Conservation (phyloP, 176 grass and related monocot genomes). For the Neostapfia colusana region DNA sequence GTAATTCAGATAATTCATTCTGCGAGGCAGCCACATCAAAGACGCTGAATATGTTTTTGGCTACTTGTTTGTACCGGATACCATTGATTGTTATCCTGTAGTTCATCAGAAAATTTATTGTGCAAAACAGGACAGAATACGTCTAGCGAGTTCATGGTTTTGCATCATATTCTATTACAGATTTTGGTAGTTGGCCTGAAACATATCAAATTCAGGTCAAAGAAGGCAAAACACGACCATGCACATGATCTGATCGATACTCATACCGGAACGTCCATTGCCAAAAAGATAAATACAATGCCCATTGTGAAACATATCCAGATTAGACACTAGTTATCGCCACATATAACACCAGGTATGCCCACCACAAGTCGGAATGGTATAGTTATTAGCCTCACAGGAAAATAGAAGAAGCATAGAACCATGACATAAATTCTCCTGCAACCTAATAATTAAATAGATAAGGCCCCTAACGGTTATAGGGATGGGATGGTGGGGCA, state of each 20-base stretch:
- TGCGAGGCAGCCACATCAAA: neutral
- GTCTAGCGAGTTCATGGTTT: too few species aligned
- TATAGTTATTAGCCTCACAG: neutral
- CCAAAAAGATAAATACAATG: neutral
- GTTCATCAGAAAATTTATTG: too few species aligned
- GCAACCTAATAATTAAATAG: neutral
- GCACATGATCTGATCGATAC: neutral
- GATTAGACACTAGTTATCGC: neutral
- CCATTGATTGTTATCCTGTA: too few species aligned
- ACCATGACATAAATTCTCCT: neutral
- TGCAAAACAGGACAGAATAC: too few species aligned
- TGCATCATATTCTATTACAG: too few species aligned
- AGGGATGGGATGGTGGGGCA: conserved; percentile 26
- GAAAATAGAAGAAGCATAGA: neutral
- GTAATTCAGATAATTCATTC: neutral
- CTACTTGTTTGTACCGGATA: neutral
- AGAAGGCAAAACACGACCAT: neutral
- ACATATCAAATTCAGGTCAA: too few species aligned
- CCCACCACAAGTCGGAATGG: neutral
- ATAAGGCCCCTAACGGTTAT: conserved; percentile 17
- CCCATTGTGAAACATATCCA: neutral
- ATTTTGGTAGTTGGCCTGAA: too few species aligned
- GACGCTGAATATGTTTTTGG: neutral
- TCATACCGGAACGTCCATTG: neutral
- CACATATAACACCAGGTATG: neutral